Percentiles rank a stretch among this genome's conserved stretches.
These are phyloP conservation scores for Botrytis sinoallii DNA, from an alignment of 2,329 filamentous ascomycete genomes.

Conservation along the genomic window DNA sequence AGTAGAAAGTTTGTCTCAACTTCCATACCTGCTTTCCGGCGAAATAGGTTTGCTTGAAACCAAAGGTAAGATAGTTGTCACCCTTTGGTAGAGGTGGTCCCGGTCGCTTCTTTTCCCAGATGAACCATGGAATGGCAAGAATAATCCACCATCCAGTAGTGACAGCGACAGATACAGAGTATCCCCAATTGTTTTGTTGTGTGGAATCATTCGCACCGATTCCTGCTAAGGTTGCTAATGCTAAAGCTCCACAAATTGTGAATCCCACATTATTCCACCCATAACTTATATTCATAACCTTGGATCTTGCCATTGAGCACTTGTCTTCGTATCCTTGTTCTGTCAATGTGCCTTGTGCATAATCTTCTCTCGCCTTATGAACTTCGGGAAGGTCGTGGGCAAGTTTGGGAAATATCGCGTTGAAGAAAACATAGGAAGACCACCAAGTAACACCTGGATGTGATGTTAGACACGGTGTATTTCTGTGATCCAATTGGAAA, in stretches of 20 bases:
- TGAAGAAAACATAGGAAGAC: slow-evolving; percentile 38
- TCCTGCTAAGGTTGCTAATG: slow-evolving; percentile 32
- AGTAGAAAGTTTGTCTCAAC: slow-evolving; percentile 36
- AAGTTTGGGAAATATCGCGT: slow-evolving; percentile 37
- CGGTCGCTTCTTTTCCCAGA: slow-evolving; percentile 37
- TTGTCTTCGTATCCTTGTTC: slow-evolving; percentile 32
- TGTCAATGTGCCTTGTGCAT: slow-evolving; percentile 28
- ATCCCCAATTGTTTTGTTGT: slow-evolving; percentile 35
- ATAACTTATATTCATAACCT: slow-evolving; percentile 37
- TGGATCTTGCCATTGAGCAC: slow-evolving; percentile 34
- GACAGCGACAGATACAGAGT: slow-evolving; percentile 35
- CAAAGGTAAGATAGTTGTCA: slow-evolving; percentile 35
- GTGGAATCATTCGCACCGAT: slow-evolving; percentile 31
- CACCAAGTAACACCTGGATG: slow-evolving; percentile 34
- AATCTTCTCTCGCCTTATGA: slow-evolving; percentile 28
- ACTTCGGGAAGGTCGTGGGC: slow-evolving; percentile 35
- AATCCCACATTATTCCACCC: slow-evolving; percentile 37
- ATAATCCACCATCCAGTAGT: slow-evolving; percentile 37
- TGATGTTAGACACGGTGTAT: not conserved
- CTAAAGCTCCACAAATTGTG: slow-evolving; percentile 32
- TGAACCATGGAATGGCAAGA: slow-evolving; percentile 36
- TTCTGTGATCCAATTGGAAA: not conserved
- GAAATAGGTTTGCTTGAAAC: slow-evolving; percentile 36
- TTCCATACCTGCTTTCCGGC: slow-evolving; percentile 32
- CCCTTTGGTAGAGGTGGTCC: slow-evolving; percentile 33